These are phyloP conservation scores for Macadamia integrifolia DNA, from an alignment of 164 flowering plant species.

Conservation along the genomic window DNA sequence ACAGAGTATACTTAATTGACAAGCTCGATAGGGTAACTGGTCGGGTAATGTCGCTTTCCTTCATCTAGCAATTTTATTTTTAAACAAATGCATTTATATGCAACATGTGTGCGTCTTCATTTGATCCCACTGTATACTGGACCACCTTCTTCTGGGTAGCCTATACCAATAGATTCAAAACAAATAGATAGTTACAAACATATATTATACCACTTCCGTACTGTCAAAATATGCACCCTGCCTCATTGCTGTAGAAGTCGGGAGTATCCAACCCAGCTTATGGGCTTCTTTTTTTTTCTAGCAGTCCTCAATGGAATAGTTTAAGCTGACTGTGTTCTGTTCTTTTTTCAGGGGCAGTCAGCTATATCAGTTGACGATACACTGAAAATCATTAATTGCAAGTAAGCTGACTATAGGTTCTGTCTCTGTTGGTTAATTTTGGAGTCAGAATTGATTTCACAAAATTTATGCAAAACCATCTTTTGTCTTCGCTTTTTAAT, in stretches of 20 bases:
- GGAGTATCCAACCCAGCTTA: not conserved
- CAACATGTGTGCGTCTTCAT: not conserved
- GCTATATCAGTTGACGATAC: slow-evolving; percentile 91
- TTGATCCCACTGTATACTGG: not conserved
- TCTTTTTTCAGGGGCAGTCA: slow-evolving; percentile 59
- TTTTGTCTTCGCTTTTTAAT: too few species aligned
- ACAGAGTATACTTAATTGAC: slow-evolving; percentile 68
- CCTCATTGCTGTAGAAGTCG: not conserved
- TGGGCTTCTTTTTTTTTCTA: too few species aligned
- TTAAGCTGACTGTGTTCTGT: slow-evolving; percentile 5
- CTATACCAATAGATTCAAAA: not conserved
- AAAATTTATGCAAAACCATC: too few species aligned
- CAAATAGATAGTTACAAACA: not conserved
- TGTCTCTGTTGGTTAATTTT: not conserved
- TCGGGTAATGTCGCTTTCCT: slow-evolving; percentile 36
- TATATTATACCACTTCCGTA: not conserved
- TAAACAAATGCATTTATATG: not conserved
- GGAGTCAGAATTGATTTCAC: not conserved
- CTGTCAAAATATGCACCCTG: too few species aligned
- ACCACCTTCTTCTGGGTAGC: not conserved
- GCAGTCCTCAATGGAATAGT: not conserved
- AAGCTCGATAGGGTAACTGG: slow-evolving; percentile 91
- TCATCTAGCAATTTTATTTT: too few species aligned
- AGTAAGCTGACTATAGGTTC: slow-evolving; percentile 30
- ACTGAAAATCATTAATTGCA: slow-evolving; percentile 71